Conservation (phyloP, 805 yeast genomes). For the Wickerhamia fluorescens region DNA sequence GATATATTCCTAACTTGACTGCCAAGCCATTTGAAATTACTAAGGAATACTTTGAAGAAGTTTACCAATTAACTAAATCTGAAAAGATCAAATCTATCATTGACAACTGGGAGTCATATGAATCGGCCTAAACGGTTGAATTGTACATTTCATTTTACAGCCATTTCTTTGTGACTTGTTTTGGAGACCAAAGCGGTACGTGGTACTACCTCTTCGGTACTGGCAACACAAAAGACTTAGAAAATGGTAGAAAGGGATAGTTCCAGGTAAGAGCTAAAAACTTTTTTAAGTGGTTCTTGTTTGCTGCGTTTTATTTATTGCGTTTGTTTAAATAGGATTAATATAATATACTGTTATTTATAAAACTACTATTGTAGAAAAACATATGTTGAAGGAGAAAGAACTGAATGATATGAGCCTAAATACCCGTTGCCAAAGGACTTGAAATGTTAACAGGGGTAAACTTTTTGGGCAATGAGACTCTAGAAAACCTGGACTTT, state of each 20-base stretch:
- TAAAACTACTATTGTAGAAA: too few species aligned
- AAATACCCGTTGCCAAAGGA: slow-evolving; percentile 34
- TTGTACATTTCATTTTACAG: not conserved
- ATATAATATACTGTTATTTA: slow-evolving; percentile 3
- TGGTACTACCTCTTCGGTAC: slow-evolving; percentile 12
- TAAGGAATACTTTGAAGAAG: slow-evolving; percentile 95
- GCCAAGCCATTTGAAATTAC: slow-evolving; percentile 95
- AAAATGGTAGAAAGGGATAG: too few species aligned
- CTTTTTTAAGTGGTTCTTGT: too few species aligned
- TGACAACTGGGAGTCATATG: slow-evolving; percentile 92
- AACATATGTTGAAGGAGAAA: too few species aligned
- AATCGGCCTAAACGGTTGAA: slow-evolving; percentile 31
- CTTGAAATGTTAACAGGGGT: slow-evolving; percentile 84
- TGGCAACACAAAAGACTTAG: too few species aligned
- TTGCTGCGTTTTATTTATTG: too few species aligned
- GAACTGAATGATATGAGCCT: too few species aligned
- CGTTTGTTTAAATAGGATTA: slow-evolving; percentile 1
- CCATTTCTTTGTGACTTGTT: slow-evolving; percentile 5
- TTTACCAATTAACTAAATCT: slow-evolving; percentile 83
- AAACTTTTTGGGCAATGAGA: slow-evolving; percentile 82
- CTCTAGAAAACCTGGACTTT: slow-evolving; percentile 76
- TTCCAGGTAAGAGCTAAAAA: too few species aligned
- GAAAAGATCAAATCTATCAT: slow-evolving; percentile 84
- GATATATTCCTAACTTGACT: slow-evolving; percentile 97
- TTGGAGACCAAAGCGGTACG: slow-evolving; percentile 5